These are phyloP conservation scores for Salix purpurea DNA, from an alignment of 345 rosid species.

Conservation along the genomic window DNA sequence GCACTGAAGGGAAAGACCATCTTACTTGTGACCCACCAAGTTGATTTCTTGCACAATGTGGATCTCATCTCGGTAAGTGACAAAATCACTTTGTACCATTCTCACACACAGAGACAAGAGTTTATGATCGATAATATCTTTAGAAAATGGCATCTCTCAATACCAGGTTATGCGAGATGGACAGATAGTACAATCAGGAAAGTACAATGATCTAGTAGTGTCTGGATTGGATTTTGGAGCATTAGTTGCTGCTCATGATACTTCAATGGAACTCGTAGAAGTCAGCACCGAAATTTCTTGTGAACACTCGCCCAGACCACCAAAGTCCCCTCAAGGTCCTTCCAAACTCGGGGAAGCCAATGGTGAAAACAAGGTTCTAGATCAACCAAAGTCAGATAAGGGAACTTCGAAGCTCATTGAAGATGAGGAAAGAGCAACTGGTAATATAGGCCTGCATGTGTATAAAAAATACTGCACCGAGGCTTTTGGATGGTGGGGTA, in stretches of 20 bases:
- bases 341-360: constrained; percentile 40
- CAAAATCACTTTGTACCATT: not conserved
- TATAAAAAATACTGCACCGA: constrained; percentile 76
- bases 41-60: constrained; percentile 85
- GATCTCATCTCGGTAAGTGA: constrained; percentile 66
- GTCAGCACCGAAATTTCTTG: constrained; percentile 27
- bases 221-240: constrained; percentile 68
- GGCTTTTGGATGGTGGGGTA: constrained; percentile 95
- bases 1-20: constrained; percentile 77
- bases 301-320: constrained; percentile 38
- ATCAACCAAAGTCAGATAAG: constrained; percentile 37
- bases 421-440: constrained; percentile 86
- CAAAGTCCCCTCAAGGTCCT: constrained; percentile 28
- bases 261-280: constrained; percentile 83
- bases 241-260: constrained; percentile 79
- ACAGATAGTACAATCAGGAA: constrained; percentile 78
- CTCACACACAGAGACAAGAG: not conserved
- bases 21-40: constrained; percentile 91
- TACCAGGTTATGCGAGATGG: constrained; percentile 91
- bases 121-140: constrained; percentile 2
- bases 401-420: constrained; percentile 71
- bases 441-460: constrained; percentile 63
- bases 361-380: constrained; percentile 42
- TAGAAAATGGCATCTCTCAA: not conserved
- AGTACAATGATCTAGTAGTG: constrained; percentile 51